Percentiles rank a stretch among this genome's conserved stretches.
Conservation (phyloP, 164 flowering plant species). For the Vitis rotundifolia region DNA sequence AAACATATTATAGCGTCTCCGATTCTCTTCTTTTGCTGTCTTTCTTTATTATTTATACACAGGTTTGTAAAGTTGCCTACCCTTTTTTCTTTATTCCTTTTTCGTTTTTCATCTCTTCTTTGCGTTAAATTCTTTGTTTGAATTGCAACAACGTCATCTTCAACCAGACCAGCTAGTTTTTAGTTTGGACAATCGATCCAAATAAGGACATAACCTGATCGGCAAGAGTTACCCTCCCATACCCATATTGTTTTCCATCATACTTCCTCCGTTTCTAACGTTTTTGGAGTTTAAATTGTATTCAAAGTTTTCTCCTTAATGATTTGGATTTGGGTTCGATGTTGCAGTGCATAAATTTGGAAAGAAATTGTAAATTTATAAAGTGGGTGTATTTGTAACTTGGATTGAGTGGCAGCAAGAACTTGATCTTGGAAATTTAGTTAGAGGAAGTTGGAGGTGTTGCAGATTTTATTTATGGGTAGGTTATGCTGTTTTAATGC, state of each 20-base stretch:
- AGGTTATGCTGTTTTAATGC: conserved; percentile 24
- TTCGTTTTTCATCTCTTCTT: background rate
- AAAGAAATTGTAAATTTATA: background rate
- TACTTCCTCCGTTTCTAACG: too few species aligned
- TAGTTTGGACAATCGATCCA: too few species aligned
- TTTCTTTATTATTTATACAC: background rate
- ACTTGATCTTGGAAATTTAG: conserved; percentile 11
- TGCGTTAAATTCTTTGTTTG: conserved; percentile 16
- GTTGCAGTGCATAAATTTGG: conserved; percentile 16
- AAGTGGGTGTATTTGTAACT: conserved; percentile 2
- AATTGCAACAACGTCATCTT: too few species aligned
- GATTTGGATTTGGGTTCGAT: background rate
- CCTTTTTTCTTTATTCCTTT: background rate
- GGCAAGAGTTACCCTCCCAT: too few species aligned
- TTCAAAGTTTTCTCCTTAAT: background rate
- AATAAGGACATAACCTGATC: too few species aligned
- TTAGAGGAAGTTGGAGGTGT: conserved; percentile 3
- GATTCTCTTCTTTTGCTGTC: background rate
- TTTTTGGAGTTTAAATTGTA: too few species aligned
- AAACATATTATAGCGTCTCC: background rate
- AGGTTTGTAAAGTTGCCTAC: conserved; percentile 6
- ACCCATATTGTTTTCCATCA: too few species aligned
- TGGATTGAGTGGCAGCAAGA: background rate
- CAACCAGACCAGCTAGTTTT: too few species aligned
- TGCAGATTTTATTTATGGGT: conserved; percentile 18